Evolutionary conservation across 179 eudicot species (phyloP), one percentile per base, ranked within the genome.

Genomic region (Spinacia oleracea): DNA sequence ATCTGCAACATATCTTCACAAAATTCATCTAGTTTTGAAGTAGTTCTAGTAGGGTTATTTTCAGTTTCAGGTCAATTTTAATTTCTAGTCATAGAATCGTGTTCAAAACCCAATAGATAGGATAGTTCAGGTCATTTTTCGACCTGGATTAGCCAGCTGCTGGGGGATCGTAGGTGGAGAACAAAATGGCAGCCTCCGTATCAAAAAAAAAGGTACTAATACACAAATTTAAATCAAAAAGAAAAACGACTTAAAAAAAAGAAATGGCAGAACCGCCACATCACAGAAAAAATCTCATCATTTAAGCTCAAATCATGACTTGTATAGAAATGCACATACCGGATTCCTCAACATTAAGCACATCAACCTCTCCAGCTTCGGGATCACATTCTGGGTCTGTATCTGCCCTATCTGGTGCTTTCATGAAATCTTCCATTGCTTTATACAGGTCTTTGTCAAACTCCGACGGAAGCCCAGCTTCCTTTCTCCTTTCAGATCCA

Each of bases 311-410:
- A 34, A 27, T 60, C 1, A 65, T 9, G 53, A 40, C 16, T 21
- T 31, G 45, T 31, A 40, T 9, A 29, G 70, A 43, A 70, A 63
- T 42, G 27, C 42, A 69, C 2, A 60, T 84, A 89, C 91, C 92
- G 67, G 84, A 70, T 80, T 81, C 82, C 48, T 59, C 77, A 27
- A 75, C 75, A 31, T 78, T 45, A 23, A 73, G 69, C 34, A 63
- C 76, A 46, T 83, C 86, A 69, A 60, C 69, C 55, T 81, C 81
- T 14, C 79, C 82, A 64, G 75, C 83, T 68, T 90, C 93, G 7
- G 90, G 83, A 79, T 87, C 91, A 78, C 77, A 58, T 76, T 89
- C 92, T 23, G 88, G 86, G 53, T 90, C 91, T 21, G 89, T 78
- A 43, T 80, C 80, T 6, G 81, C 82, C 12, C 72, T 86, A 76